phyloP scores from a whole-genome alignment of 176 grass and related monocot genomes.

The Ensete ventricosum region DNA sequence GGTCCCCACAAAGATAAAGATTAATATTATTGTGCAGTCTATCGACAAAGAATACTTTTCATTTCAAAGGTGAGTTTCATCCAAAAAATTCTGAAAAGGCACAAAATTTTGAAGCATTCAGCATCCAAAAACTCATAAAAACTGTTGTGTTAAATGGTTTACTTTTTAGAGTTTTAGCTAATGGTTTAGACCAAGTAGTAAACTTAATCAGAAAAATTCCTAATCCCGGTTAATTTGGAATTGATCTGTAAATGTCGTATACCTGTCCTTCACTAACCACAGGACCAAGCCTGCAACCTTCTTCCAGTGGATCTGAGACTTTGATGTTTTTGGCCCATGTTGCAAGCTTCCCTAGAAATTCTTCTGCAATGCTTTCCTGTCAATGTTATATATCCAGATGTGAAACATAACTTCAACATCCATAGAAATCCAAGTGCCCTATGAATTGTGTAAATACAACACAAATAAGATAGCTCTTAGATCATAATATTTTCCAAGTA shows the following conservation, averaged over 20 bases:
- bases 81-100: too few species aligned
- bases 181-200: background rate
- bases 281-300: constrained; percentile 92
- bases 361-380: constrained; percentile 78
- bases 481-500: background rate
- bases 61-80: background rate
- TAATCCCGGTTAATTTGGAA: background rate
- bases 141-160: background rate
- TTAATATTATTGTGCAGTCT: background rate
- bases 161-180: background rate
- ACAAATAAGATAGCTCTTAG: too few species aligned
- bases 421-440: background rate
- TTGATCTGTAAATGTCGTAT: background rate
- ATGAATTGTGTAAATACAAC: background rate
- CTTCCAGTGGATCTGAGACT: constrained; percentile 79
- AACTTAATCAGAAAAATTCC: background rate
- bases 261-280: constrained; percentile 91
- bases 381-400: background rate
- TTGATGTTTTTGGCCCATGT: constrained; percentile 91
- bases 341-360: constrained; percentile 84
- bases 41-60: background rate
- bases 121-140: background rate
- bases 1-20: background rate
- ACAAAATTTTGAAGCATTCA: background rate
- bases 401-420: background rate